Base-by-base conservation (phyloP, 2,329 filamentous ascomycete species). In the Meredithiella fracta region DNA sequence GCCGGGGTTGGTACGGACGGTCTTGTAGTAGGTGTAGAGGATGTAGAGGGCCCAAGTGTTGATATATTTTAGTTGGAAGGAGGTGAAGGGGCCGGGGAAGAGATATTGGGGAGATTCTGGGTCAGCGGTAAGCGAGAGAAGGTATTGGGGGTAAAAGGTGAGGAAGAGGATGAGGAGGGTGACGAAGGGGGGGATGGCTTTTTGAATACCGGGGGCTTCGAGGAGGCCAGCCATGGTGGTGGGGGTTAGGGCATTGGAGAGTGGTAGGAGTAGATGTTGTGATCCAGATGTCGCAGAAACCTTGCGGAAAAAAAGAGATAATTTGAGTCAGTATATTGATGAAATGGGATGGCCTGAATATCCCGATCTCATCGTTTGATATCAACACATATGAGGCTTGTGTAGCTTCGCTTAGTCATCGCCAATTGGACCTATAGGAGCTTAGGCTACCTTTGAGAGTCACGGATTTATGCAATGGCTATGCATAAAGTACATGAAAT, bases 101-200 rank as follows among this genome's bases (percentile, higher is more conserved):
- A 85, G 73, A 60, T 75, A 70, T 1, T 75, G 73, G 34, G 79
- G 73, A 8, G 65, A 64, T n/a, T 50, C 44, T 8, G 55, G 51
- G 25, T 57, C 51, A 31, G 26, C 26, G 2, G 51, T 49, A 59
- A 77, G 69, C 61, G 75, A 67, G 66, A 91, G 85, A 50, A 91
- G 72, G 65, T 73, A 76, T 68, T 91, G 86, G 3, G 86, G 84
- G 51, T 78, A 76, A 70, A 84, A 87, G 59, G 79, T 78, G 2
- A 90, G 75, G 64, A 88, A 86, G 54, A 70, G 64, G 58, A 90
- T 84, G 14, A 91, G 69, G 6, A 73, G 56, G 60, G 79, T 80
- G 47, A 85, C 83, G 58, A 73, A 76, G 14, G 84, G 83, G n/a
- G 89, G 77, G 58, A 83, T 82, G 53, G 88, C 70, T 52, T 68